Percentiles rank a stretch among this genome's conserved stretches.
Evolutionary conservation across 306 rosid genomes (phyloP).

Genomic region (Pyrus communis): DNA sequence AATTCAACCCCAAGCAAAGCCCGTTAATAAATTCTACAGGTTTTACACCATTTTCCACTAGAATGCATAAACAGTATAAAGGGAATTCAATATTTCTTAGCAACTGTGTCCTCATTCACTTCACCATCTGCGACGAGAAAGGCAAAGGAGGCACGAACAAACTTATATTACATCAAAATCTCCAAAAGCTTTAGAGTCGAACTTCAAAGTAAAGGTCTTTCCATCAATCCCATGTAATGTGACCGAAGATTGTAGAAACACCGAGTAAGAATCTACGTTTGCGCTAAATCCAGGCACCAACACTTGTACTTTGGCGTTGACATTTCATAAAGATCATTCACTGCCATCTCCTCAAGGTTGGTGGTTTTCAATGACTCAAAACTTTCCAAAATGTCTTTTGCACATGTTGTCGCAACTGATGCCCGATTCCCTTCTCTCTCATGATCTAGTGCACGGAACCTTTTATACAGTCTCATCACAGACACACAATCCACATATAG

Average conservation of each 20-base stretch:
- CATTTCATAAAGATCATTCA: constrained; percentile 51
- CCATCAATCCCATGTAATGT: neutral
- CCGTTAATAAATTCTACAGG: too few species aligned
- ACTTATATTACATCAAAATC: neutral
- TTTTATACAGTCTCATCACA: constrained; percentile 70
- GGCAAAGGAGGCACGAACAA: neutral
- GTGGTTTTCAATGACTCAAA: constrained; percentile 31
- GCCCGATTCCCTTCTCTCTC: constrained; percentile 19
- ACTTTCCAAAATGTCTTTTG: neutral
- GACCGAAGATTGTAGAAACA: neutral
- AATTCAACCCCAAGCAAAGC: too few species aligned
- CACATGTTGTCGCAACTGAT: neutral
- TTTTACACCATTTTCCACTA: too few species aligned
- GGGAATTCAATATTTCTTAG: too few species aligned
- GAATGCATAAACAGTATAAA: too few species aligned
- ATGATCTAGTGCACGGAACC: constrained; percentile 49
- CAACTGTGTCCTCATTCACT: neutral
- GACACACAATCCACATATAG: constrained; percentile 71
- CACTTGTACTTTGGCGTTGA: constrained; percentile 58
- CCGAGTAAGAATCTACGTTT: neutral
- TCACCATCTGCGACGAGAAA: neutral
- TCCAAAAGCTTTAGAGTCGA: neutral
- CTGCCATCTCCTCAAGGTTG: constrained; percentile 48
- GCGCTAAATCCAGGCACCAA: constrained; percentile 64
- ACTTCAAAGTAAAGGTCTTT: neutral